Percentiles rank a stretch among this genome's conserved stretches.
Evolutionary conservation across 108 stramenopile genomes (phyloP).

Genomic region (Mediolabrus comicus): DNA sequence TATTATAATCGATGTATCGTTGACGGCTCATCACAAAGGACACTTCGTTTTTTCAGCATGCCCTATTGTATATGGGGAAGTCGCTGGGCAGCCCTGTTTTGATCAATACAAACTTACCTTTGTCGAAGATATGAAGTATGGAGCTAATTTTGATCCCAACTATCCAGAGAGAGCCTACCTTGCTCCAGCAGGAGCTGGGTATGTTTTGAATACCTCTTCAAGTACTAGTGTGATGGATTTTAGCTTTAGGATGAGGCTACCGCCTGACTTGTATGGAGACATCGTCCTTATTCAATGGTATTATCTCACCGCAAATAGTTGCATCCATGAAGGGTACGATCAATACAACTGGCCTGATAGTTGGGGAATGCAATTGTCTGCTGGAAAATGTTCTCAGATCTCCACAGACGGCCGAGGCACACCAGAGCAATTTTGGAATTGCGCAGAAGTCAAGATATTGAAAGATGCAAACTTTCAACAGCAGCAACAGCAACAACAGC

Average conservation of each 20-base stretch:
- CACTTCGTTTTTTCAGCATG: slow-evolving; percentile 60
- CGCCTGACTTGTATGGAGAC: slow-evolving; percentile 56
- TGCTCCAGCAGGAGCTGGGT: slow-evolving; percentile 27
- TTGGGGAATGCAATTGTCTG: slow-evolving; percentile 5
- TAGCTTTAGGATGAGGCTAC: slow-evolving; percentile 50
- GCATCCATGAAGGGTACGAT: slow-evolving; percentile 36
- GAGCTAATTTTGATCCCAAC: slow-evolving; percentile 44
- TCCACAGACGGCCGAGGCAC: slow-evolving; percentile 21
- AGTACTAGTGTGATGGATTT: slow-evolving; percentile 31
- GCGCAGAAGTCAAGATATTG: slow-evolving; percentile 6
- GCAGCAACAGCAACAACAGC: neutral
- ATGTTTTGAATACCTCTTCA: slow-evolving; percentile 20
- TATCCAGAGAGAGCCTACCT: slow-evolving; percentile 64
- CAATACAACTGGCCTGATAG: slow-evolving; percentile 44
- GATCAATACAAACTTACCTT: slow-evolving; percentile 53
- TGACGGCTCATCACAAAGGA: slow-evolving; percentile 69
- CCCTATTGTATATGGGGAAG: slow-evolving; percentile 37
- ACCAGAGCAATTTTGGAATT: slow-evolving; percentile 40
- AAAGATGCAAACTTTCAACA: slow-evolving; percentile 5
- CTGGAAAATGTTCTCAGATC: slow-evolving; percentile 17
- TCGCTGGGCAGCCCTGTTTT: slow-evolving; percentile 61
- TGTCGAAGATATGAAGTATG: slow-evolving; percentile 48
- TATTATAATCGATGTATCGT: slow-evolving; percentile 39
- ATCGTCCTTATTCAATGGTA: slow-evolving; percentile 74
- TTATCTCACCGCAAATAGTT: slow-evolving; percentile 52